Percentiles rank a stretch among this genome's conserved stretches.
These are phyloP conservation scores for Graphiopsis chlorocephala DNA, from an alignment of 2,329 filamentous ascomycete species.

Conservation along the genomic window DNA sequence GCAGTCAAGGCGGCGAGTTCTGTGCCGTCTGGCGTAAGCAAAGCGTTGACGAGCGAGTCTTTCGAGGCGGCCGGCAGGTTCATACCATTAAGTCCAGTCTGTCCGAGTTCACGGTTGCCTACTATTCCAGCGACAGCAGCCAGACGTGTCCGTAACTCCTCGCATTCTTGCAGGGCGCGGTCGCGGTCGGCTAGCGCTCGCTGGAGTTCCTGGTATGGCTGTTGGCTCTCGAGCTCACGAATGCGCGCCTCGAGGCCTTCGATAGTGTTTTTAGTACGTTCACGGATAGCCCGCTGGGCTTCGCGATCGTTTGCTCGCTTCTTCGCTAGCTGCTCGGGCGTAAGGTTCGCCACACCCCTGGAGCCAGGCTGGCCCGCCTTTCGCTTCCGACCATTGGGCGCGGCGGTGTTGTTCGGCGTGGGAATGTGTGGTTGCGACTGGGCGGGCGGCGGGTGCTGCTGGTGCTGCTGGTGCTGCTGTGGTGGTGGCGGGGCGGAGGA, in stretches of 20 bases:
- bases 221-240: constrained; percentile 71
- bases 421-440: constrained; percentile 12
- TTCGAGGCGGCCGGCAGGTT: constrained; percentile 20
- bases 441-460: constrained; percentile 1
- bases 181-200: constrained; percentile 66
- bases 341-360: constrained; percentile 81
- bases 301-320: constrained; percentile 91
- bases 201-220: constrained; percentile 82
- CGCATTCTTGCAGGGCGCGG: constrained; percentile 73
- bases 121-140: constrained; percentile 29
- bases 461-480: background rate
- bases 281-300: constrained; percentile 79
- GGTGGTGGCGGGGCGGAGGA: background rate
- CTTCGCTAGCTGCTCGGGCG: constrained; percentile 80
- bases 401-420: constrained; percentile 17
- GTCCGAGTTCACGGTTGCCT: constrained; percentile 19
- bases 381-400: constrained; percentile 32
- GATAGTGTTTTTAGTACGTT: constrained; percentile 78
- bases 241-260: constrained; percentile 71
- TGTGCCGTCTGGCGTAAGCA: constrained; percentile 33
- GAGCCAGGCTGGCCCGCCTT: constrained; percentile 38
- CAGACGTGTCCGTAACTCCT: constrained; percentile 69
- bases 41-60: constrained; percentile 26
- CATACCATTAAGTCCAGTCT: constrained; percentile 31
- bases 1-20: constrained; percentile 49